Percentiles rank a stretch among this genome's conserved stretches.
These are phyloP conservation scores for Schizothecium vesticola DNA, from an alignment of 495 filamentous ascomycete species.

Conservation along the genomic window DNA sequence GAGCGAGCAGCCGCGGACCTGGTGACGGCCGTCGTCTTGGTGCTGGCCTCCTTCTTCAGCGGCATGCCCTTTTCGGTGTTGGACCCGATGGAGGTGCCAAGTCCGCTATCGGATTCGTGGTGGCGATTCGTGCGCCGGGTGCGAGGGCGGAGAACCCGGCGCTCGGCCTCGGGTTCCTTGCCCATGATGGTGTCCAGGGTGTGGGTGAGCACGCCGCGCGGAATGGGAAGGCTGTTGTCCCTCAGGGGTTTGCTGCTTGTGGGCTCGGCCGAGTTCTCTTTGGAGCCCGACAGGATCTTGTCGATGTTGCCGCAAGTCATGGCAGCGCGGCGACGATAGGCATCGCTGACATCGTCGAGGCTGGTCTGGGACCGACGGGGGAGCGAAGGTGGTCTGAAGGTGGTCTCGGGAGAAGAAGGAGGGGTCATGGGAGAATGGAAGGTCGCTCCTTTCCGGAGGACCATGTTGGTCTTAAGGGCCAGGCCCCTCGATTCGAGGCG, in stretches of 20 bases:
- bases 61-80: slow-evolving; percentile 26
- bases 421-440: slow-evolving; percentile 53
- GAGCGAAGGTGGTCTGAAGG: slow-evolving; percentile 47
- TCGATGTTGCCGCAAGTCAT: slow-evolving; percentile 47
- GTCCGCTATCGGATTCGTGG: slow-evolving; percentile 58
- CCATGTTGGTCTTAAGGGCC: slow-evolving; percentile 47
- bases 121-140: slow-evolving; percentile 45
- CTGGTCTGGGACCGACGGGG: slow-evolving; percentile 58
- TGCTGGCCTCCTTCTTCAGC: slow-evolving; percentile 26
- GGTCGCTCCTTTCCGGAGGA: slow-evolving; percentile 58
- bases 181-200: slow-evolving; percentile 40
- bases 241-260: slow-evolving; percentile 29
- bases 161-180: slow-evolving; percentile 35
- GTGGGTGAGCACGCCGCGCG: slow-evolving; percentile 46
- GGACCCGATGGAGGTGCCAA: slow-evolving; percentile 52
- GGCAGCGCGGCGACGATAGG: slow-evolving; percentile 50
- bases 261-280: slow-evolving; percentile 24
- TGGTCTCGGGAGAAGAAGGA: slow-evolving; percentile 36
- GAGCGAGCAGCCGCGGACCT: slow-evolving; percentile 42
- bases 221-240: slow-evolving; percentile 47
- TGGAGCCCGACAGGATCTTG: slow-evolving; percentile 36
- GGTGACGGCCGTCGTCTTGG: slow-evolving; percentile 42
- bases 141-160: slow-evolving; percentile 46
- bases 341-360: slow-evolving; percentile 56
- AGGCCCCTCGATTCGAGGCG: slow-evolving; percentile 37